Percentiles rank a stretch among this genome's conserved stretches.
phyloP scores from a whole-genome alignment of 2,329 filamentous ascomycete genomes.

The Bipolaris victoriae region DNA sequence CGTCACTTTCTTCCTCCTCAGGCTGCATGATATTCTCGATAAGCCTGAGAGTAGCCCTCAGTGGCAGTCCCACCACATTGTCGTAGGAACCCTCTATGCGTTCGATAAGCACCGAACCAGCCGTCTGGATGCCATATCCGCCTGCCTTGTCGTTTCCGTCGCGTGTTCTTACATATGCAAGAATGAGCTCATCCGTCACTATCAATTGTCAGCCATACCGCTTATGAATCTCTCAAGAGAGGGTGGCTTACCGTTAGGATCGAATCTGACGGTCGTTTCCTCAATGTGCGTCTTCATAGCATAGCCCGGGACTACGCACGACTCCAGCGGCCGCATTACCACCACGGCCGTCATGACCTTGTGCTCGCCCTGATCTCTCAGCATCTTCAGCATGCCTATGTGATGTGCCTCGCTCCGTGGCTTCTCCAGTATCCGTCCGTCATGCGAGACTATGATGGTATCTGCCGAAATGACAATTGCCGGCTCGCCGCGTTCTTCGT shows the following conservation, averaged over 20 bases:
- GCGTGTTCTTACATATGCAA: conserved; percentile 78
- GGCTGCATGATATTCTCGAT: conserved; percentile 87
- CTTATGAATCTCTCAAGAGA: background rate
- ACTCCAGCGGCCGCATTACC: conserved; percentile 80
- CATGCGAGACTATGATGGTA: conserved; percentile 80
- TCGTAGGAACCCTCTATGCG: conserved; percentile 88
- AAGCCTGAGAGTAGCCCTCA: conserved; percentile 76
- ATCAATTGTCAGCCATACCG: conserved; percentile 14
- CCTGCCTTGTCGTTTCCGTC: conserved; percentile 97
- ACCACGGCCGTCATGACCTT: conserved; percentile 86
- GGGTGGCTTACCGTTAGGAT: conserved; percentile 56
- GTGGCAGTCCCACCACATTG: conserved; percentile 90
- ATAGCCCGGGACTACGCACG: conserved; percentile 84
- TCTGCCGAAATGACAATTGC: conserved; percentile 88
- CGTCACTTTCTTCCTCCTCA: conserved; percentile 54
- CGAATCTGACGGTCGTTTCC: conserved; percentile 91
- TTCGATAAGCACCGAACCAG: conserved; percentile 85
- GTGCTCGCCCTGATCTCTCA: conserved; percentile 79
- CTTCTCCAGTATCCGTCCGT: conserved; percentile 87
- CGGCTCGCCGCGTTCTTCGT: conserved; percentile 68
- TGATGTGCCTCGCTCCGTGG: conserved; percentile 82
- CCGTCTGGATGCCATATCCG: conserved; percentile 91
- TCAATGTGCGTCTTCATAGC: conserved; percentile 80
- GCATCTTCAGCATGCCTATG: conserved; percentile 77
- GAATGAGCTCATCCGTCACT: conserved; percentile 80